These are phyloP conservation scores for Exophiala mesophila DNA, from an alignment of 2,329 filamentous ascomycete genomes.

Conservation along the genomic window DNA sequence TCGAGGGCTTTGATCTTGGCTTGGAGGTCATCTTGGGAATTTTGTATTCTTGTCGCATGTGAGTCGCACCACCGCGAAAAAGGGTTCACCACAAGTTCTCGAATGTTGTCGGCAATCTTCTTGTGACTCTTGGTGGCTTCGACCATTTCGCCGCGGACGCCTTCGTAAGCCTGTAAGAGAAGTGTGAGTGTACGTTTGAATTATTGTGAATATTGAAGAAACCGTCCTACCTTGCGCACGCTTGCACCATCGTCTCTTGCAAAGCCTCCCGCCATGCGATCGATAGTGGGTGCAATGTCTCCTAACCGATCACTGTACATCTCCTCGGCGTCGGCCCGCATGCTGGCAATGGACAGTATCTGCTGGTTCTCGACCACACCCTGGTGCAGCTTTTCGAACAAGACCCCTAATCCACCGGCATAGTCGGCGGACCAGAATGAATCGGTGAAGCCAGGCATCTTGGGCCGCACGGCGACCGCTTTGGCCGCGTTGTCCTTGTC, in stretches of 20 bases:
- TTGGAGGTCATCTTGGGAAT: constrained; percentile 92
- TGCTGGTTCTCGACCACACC: constrained; percentile 94
- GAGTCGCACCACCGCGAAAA: constrained; percentile 96
- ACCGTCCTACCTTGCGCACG: constrained; percentile 74
- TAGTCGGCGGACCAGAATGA: constrained; percentile 99
- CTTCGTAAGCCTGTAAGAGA: constrained; percentile 73
- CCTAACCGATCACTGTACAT: constrained; percentile 73
- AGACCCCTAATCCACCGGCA: constrained; percentile 86
- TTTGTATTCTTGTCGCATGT: constrained; percentile 83
- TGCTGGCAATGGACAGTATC: constrained; percentile 79
- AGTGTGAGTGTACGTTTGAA: constrained; percentile 7
- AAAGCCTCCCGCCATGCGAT: constrained; percentile 80
- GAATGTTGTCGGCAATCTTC: constrained; percentile 94
- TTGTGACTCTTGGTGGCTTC: constrained; percentile 84
- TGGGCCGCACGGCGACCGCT: constrained; percentile 29
- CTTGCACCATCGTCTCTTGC: constrained; percentile 89
- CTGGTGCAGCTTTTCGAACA: constrained; percentile 96
- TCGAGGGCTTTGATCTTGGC: constrained; percentile 86
- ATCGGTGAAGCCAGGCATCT: constrained; percentile 84
- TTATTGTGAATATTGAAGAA: too few relatives aligned
- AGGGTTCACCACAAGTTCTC: constrained; percentile 88
- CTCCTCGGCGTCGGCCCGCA: constrained; percentile 95
- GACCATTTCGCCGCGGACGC: constrained; percentile 86
- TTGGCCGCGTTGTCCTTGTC: constrained; percentile 1
- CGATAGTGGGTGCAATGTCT: constrained; percentile 75